A percentile compares a stretch with the other conserved stretches of the same genome.
Evolutionary conservation across 2,329 filamentous ascomycete species (phyloP).

Genomic region (Pyricularia sp.): DNA sequence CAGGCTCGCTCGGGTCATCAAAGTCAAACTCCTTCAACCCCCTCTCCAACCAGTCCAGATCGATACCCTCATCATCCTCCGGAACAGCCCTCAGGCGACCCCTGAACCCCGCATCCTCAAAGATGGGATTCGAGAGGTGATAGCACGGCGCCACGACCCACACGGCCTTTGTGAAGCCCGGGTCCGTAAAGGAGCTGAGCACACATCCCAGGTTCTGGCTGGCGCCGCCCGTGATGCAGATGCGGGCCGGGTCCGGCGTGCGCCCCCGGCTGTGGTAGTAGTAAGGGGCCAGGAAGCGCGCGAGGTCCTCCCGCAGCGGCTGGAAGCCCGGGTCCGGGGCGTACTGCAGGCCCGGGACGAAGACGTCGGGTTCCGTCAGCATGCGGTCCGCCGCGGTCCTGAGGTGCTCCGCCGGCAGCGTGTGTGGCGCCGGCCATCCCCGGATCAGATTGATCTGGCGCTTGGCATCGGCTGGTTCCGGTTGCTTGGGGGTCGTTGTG

Average conservation of each 20-base stretch:
- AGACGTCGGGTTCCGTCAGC: constrained; percentile 49
- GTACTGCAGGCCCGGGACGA: constrained; percentile 62
- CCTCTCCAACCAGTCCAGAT: constrained; percentile 50
- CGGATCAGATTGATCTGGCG: constrained; percentile 53
- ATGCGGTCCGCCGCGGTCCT: constrained; percentile 49
- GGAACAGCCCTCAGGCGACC: constrained; percentile 58
- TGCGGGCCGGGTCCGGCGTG: constrained; percentile 42
- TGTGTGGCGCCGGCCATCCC: constrained; percentile 54
- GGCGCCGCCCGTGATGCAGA: constrained; percentile 78
- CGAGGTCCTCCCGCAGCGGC: constrained; percentile 59
- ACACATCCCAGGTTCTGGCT: constrained; percentile 73
- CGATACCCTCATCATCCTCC: constrained; percentile 70
- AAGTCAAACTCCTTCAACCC: constrained; percentile 29
- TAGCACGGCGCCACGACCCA: constrained; percentile 82
- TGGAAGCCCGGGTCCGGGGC: constrained; percentile 68
- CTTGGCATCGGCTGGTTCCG: constrained; percentile 12
- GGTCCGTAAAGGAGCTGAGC: constrained; percentile 73
- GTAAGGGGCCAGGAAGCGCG: constrained; percentile 58
- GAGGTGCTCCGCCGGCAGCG: constrained; percentile 59
- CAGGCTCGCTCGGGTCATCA: constrained; percentile 7
- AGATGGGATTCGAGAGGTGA: constrained; percentile 76
- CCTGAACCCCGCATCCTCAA: constrained; percentile 69
- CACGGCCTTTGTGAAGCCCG: constrained; percentile 60
- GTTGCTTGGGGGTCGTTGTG: background rate
- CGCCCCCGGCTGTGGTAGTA: constrained; percentile 29